A percentile compares a stretch with the other conserved stretches of the same genome.
Conservation (phyloP, 1,284 basidiomycete species). For the Sporisorium exsertum region DNA sequence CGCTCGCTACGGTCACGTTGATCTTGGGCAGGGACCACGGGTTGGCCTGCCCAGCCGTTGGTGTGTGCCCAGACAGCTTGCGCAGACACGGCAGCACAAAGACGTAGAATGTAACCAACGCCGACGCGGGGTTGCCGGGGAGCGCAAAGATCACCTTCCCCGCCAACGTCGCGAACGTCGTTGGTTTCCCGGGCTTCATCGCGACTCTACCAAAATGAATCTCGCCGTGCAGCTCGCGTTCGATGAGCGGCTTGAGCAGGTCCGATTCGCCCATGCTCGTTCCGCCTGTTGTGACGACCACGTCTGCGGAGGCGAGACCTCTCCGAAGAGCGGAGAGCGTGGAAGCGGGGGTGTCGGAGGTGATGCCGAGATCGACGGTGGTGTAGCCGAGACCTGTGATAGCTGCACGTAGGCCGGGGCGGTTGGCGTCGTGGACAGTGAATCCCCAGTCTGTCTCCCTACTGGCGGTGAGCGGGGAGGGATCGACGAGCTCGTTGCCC, state of each 20-base stretch:
- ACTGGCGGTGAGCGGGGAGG: slow-evolving; percentile 70
- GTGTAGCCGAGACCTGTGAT: slow-evolving; percentile 80
- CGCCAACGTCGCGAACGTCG: slow-evolving; percentile 81
- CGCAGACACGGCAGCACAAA: slow-evolving; percentile 85
- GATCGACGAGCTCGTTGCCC: slow-evolving; percentile 82
- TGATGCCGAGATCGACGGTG: slow-evolving; percentile 84
- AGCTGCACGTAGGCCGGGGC: slow-evolving; percentile 80
- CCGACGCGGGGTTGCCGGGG: slow-evolving; percentile 88
- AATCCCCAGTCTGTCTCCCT: slow-evolving; percentile 49
- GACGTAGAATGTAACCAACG: slow-evolving; percentile 86
- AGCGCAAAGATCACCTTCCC: slow-evolving; percentile 78
- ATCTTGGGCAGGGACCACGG: slow-evolving; percentile 76
- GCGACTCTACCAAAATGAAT: slow-evolving; percentile 81
- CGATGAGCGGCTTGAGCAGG: slow-evolving; percentile 86
- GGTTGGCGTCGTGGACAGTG: slow-evolving; percentile 77
- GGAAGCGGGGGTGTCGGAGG: slow-evolving; percentile 76
- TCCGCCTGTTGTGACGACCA: slow-evolving; percentile 85
- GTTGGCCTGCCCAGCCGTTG: neutral
- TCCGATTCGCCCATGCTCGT: slow-evolving; percentile 91
- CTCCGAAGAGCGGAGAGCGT: slow-evolving; percentile 75
- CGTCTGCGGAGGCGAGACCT: slow-evolving; percentile 77
- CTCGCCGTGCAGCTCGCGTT: slow-evolving; percentile 79
- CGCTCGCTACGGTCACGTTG: slow-evolving; percentile 75
- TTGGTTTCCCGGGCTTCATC: slow-evolving; percentile 73
- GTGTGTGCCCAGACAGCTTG: slow-evolving; percentile 71